These are phyloP conservation scores for Ruellia speciosa DNA, from an alignment of 305 asterid genomes.

Conservation along the genomic window DNA sequence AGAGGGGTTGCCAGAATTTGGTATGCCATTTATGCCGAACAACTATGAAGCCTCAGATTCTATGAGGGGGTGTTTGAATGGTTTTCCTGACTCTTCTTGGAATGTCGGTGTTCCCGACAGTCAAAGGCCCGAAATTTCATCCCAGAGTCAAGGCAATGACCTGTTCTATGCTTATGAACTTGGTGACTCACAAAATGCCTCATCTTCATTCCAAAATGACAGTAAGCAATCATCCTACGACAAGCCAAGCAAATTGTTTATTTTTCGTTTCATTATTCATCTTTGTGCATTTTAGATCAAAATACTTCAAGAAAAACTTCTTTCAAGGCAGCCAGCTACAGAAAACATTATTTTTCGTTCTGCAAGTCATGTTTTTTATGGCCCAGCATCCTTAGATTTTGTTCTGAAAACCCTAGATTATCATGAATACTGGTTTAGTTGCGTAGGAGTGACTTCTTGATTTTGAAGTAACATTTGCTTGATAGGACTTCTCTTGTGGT, in stretches of 20 bases:
- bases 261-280: slow-evolving; percentile 6
- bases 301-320: slow-evolving; percentile 22
- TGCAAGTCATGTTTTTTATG: slow-evolving; percentile 23
- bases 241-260: slow-evolving; percentile 8
- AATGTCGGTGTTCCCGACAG: slow-evolving; percentile 21
- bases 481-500: background rate
- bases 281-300: slow-evolving; percentile 17
- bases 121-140: slow-evolving; percentile 27
- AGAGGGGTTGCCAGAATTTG: slow-evolving; percentile 22
- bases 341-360: slow-evolving; percentile 29
- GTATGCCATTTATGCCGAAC: slow-evolving; percentile 27
- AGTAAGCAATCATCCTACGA: slow-evolving; percentile 19
- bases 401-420: slow-evolving; percentile 13
- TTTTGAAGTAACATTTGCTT: slow-evolving; percentile 16
- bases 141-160: slow-evolving; percentile 29
- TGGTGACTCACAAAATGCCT: slow-evolving; percentile 26
- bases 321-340: slow-evolving; percentile 18
- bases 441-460: slow-evolving; percentile 13
- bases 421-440: slow-evolving; percentile 19
- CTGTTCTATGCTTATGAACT: slow-evolving; percentile 23
- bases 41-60: slow-evolving; percentile 33
- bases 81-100: slow-evolving; percentile 33
- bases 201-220: slow-evolving; percentile 26
- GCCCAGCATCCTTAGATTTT: slow-evolving; percentile 25
- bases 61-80: slow-evolving; percentile 29